phyloP scores from a whole-genome alignment of 768 basidiomycete genomes.

The Kwoniella sp. region DNA sequence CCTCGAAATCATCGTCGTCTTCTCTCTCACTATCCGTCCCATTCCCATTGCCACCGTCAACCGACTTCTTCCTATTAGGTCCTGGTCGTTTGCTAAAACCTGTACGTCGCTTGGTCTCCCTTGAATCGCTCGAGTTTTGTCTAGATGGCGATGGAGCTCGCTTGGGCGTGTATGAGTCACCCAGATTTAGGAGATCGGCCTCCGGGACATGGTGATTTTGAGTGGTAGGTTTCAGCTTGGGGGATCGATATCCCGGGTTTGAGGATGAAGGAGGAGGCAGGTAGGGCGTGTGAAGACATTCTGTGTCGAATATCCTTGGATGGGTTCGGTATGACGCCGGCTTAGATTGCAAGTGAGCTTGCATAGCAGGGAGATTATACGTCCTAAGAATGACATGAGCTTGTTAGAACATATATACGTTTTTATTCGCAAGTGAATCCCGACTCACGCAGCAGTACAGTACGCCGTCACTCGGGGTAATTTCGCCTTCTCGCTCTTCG shows the following conservation, averaged over 20 bases:
- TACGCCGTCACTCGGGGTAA: conserved; percentile 95
- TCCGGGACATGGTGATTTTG: conserved; percentile 35
- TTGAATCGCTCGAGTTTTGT: conserved; percentile 11
- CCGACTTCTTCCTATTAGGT: conserved; percentile 61
- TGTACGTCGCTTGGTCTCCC: conserved; percentile 36
- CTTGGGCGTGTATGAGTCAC: conserved; percentile 16
- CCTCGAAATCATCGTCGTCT: conserved; percentile 50
- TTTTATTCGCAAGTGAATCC: neutral
- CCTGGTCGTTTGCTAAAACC: conserved; percentile 50
- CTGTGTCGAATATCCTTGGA: conserved; percentile 77
- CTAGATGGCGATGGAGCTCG: conserved; percentile 15
- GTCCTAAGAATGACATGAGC: conserved; percentile 68
- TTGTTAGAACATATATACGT: too few relatives aligned
- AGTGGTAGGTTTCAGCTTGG: conserved; percentile 38
- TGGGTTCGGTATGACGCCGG: conserved; percentile 80
- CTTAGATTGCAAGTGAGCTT: conserved; percentile 86
- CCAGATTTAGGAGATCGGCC: conserved; percentile 50
- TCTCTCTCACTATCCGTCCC: conserved; percentile 30
- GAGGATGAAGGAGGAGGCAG: conserved; percentile 59
- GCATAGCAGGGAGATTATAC: conserved; percentile 81
- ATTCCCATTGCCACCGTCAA: conserved; percentile 26
- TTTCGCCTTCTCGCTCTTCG: conserved; percentile 88
- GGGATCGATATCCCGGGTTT: conserved; percentile 46
- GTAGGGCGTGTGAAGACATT: conserved; percentile 92
- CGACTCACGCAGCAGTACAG: conserved; percentile 79